Conservation (phyloP, 345 rosid species). For the Trapa incisa region DNA sequence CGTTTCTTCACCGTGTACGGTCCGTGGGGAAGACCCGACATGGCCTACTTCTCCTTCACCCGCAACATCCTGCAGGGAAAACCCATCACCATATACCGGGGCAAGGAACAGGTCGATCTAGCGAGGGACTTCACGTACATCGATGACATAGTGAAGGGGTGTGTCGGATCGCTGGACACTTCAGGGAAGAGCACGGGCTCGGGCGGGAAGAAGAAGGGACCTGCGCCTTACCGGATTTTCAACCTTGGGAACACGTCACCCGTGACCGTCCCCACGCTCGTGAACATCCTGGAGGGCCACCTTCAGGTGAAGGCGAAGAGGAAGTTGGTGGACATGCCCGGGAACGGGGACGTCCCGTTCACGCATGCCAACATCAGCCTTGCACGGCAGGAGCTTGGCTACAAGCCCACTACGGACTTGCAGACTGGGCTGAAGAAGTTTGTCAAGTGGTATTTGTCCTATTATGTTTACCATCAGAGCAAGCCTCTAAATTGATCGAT, state of each 20-base stretch:
- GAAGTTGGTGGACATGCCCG: conserved; percentile 23
- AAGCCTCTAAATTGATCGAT: conserved; percentile 10
- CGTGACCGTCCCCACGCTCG: conserved; percentile 25
- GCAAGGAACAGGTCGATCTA: conserved; percentile 20
- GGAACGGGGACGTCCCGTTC: conserved; percentile 32
- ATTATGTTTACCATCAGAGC: conserved; percentile 20
- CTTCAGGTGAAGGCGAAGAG: conserved; percentile 25
- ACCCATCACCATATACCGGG: conserved; percentile 25
- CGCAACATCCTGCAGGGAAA: conserved; percentile 25
- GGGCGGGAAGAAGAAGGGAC: conserved; percentile 23
- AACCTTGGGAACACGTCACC: conserved; percentile 28
- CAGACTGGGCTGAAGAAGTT: conserved; percentile 25
- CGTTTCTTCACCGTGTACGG: conserved; percentile 30
- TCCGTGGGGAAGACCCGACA: conserved; percentile 30
- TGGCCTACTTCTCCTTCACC: conserved; percentile 27
- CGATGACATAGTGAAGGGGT: conserved; percentile 27
- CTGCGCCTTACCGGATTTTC: conserved; percentile 24
- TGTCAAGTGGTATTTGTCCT: conserved; percentile 24
- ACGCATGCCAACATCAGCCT: conserved; percentile 24
- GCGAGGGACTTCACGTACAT: conserved; percentile 29
- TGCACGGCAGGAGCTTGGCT: conserved; percentile 19
- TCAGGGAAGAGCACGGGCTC: conserved; percentile 26
- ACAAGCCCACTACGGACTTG: conserved; percentile 25
- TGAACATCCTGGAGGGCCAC: conserved; percentile 20
- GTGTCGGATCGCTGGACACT: conserved; percentile 20